Base-by-base conservation (phyloP, 2,329 filamentous ascomycete species). In the Fusarium dimerum region DNA sequence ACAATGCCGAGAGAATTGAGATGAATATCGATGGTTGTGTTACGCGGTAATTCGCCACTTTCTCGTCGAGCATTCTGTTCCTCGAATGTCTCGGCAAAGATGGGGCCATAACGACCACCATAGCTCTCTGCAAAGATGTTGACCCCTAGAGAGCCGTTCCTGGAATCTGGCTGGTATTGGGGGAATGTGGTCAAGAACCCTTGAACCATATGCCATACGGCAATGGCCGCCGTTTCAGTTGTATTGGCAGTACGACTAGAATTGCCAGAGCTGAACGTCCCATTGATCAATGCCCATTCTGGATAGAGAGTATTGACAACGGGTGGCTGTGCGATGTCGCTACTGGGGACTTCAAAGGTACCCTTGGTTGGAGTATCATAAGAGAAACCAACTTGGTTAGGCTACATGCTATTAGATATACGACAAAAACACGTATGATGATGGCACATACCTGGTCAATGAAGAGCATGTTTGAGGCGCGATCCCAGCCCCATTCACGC, bases 61-160 rank as follows among this genome's bases (percentile, higher is more conserved):
- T 68, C 64, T 13, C 81, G 78, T 47, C 74, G 75, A 16, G 73
- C 66, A 59, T 90, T 91, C 69, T 90, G 85, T 50, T 81, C 68
- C 61, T 87, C 78, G 71, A 79, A 82, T 18, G 76, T 69, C 17
- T 76, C 74, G 11, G 84, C 83, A 61, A 89, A 87, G 2, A 81
- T 74, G 2, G 86, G 86, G 0, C 84, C 88, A 61, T 89, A 91
- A 50, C 84, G 81, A 12, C 88, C 88, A 34, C 86, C 83, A 66
- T 89, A 87, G 68, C 83, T 87, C 67, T 90, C 86, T 1, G 85
- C 79, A 55, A 88, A 89, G 5, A 90, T 71, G 60, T 85, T 85
- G 48, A 90, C 77, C 6, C 82, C 82, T 16, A 84, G 62, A 0
- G 77, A 71, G 39, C 76, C 71, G 55, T 76, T 73, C 34, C 69